A percentile compares a stretch with the other conserved stretches of the same genome.
These are phyloP conservation scores for Amphibolis antarctica DNA, from an alignment of 106 monocot genomes.

Conservation along the genomic window DNA sequence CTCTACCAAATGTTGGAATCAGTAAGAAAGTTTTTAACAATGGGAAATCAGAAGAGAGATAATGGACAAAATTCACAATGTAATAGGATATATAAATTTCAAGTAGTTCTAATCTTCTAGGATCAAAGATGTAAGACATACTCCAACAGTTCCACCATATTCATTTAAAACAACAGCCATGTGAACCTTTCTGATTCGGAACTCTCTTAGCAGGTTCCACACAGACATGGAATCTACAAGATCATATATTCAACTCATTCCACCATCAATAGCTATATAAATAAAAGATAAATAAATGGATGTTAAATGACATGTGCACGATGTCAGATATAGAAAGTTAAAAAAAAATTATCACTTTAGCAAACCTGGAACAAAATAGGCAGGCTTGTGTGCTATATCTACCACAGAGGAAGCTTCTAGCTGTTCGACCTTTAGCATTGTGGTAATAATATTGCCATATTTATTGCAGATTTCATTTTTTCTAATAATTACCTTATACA, in stretches of 20 bases:
- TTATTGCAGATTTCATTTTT: background rate
- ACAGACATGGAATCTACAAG: conserved; percentile 94
- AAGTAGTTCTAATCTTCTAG: background rate
- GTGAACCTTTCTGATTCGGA: conserved; percentile 91
- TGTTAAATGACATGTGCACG: background rate
- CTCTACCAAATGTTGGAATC: no score
- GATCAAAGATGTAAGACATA: conserved; percentile 27
- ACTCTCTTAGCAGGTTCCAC: conserved; percentile 91
- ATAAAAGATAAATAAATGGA: background rate
- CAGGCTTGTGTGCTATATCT: conserved; percentile 79
- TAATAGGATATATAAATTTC: background rate
- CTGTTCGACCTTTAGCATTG: conserved; percentile 53
- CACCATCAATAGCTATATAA: background rate
- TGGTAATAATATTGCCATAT: background rate
- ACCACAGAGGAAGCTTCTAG: conserved; percentile 60
- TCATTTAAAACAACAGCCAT: conserved; percentile 99
- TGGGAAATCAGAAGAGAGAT: no score
- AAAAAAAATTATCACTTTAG: background rate
- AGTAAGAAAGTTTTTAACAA: no score
- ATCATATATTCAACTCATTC: background rate
- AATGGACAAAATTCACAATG: no score
- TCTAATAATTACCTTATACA: background rate
- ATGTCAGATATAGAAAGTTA: background rate
- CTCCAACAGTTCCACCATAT: conserved; percentile 98
- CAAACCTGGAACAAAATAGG: conserved; percentile 98